A percentile compares a stretch with the other conserved stretches of the same genome.
These are phyloP conservation scores for Metschnikowia koreensis DNA, from an alignment of 805 yeast genomes.

Conservation along the genomic window DNA sequence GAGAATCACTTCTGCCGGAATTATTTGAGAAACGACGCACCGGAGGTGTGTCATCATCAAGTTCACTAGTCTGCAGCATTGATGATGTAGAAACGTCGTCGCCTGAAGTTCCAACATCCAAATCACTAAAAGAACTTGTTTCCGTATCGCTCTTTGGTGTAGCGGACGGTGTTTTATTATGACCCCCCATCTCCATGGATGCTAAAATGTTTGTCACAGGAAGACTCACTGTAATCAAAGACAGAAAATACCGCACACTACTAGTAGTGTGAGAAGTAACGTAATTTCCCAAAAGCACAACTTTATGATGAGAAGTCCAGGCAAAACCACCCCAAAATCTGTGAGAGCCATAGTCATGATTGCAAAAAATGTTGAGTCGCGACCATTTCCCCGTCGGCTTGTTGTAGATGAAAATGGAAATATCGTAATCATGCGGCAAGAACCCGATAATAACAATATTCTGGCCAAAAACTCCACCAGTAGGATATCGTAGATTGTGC, in stretches of 20 bases:
- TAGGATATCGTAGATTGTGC: constrained; percentile 49
- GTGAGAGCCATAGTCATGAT: constrained; percentile 53
- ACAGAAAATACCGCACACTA: constrained; percentile 47
- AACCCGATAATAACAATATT: constrained; percentile 63
- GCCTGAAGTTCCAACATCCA: constrained; percentile 12
- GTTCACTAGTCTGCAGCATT: constrained; percentile 15
- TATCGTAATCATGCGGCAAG: constrained; percentile 45
- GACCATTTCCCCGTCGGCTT: constrained; percentile 63
- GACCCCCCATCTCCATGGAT: constrained; percentile 40
- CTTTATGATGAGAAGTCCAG: constrained; percentile 78
- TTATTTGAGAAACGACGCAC: constrained; percentile 21
- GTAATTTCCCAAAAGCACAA: constrained; percentile 56
- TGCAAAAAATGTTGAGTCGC: constrained; percentile 51
- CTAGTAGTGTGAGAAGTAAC: constrained; percentile 47
- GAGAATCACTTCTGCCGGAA: constrained; percentile 20
- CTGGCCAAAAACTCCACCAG: constrained; percentile 65
- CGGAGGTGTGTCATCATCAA: constrained; percentile 13
- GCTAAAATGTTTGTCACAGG: constrained; percentile 53
- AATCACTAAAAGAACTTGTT: constrained; percentile 12
- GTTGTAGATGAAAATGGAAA: constrained; percentile 50
- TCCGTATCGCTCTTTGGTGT: constrained; percentile 4
- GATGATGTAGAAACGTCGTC: constrained; percentile 14
- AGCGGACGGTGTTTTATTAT: constrained; percentile 11
- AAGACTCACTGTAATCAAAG: constrained; percentile 49
- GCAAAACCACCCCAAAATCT: constrained; percentile 66